These are phyloP conservation scores for Podila minutissima DNA, from an alignment of 192 early-diverging fungal species.

Conservation along the genomic window DNA sequence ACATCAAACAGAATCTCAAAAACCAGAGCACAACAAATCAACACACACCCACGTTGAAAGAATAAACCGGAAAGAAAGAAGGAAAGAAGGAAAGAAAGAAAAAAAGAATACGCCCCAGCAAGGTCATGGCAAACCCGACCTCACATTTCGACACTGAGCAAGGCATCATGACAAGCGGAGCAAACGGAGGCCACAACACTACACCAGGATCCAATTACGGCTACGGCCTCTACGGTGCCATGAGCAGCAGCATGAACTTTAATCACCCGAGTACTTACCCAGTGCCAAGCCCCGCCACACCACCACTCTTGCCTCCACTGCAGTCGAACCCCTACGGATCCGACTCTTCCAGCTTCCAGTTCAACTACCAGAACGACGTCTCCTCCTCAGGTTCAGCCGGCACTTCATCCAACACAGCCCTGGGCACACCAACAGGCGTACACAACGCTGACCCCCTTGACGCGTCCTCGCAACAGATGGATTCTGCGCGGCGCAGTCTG, in stretches of 20 bases:
- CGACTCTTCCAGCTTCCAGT: background rate
- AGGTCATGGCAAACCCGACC: conserved; percentile 25
- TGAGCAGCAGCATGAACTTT: conserved; percentile 32
- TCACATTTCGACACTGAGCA: conserved; percentile 24
- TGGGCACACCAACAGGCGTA: conserved; percentile 25
- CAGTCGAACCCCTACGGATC: conserved; percentile 18
- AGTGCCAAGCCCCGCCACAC: conserved; percentile 28
- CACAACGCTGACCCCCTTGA: conserved; percentile 16
- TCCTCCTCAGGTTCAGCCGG: background rate
- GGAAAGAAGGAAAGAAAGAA: background rate
- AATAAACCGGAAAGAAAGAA: background rate
- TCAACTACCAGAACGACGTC: conserved; percentile 1
- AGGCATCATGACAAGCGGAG: conserved; percentile 6
- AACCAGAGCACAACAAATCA: background rate
- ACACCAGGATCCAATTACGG: conserved; percentile 18
- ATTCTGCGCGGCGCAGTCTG: conserved; percentile 17
- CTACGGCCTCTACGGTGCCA: conserved; percentile 27
- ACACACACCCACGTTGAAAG: background rate
- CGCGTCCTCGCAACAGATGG: conserved; percentile 6
- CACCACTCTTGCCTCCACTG: conserved; percentile 37
- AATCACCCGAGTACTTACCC: conserved; percentile 22
- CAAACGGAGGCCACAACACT: conserved; percentile 11
- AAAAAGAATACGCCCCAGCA: background rate
- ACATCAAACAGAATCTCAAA: no score
- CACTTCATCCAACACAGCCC: background rate